A percentile compares a stretch with the other conserved stretches of the same genome.
Conservation (phyloP, 345 rosid species). For the Noccaea bulbosa region DNA sequence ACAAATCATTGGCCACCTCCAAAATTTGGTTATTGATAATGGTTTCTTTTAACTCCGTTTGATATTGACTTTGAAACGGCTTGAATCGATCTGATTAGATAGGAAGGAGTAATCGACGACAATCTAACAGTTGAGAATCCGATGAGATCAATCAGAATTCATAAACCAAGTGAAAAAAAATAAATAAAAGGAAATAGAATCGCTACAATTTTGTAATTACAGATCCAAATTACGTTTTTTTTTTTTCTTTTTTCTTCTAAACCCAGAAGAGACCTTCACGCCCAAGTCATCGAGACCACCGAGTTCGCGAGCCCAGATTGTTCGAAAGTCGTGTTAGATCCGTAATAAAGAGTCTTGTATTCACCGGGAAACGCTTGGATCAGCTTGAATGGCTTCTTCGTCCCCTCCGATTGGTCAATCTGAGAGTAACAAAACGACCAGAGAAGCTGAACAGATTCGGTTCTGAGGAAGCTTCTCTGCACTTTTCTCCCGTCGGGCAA, state of each 20-base stretch:
- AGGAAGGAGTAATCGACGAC: too few species aligned
- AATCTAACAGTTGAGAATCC: too few species aligned
- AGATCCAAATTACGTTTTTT: neutral
- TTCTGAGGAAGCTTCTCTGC: conserved; percentile 64
- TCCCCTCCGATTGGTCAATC: conserved; percentile 58
- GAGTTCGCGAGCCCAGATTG: conserved; percentile 88
- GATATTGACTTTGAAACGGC: too few species aligned
- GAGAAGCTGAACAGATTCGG: conserved; percentile 80
- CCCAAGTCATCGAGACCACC: conserved; percentile 76
- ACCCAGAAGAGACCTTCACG: conserved; percentile 28
- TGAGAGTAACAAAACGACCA: conserved; percentile 84
- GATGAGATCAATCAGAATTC: too few species aligned
- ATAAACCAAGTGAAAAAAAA: too few species aligned
- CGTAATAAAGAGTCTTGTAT: conserved; percentile 62
- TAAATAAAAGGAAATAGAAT: neutral
- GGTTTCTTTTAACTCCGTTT: too few species aligned
- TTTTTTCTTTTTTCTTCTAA: too few species aligned
- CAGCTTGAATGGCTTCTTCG: conserved; percentile 61
- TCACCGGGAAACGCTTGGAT: conserved; percentile 81
- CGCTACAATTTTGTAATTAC: neutral
- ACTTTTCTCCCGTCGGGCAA: conserved; percentile 85
- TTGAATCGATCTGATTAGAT: too few species aligned
- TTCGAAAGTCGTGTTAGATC: conserved; percentile 58
- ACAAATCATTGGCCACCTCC: too few species aligned
- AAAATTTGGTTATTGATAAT: too few species aligned